Evolutionary conservation across 371 early-diverging fungal genomes (phyloP).

Genomic region (Choanephora cucurbitarum): DNA sequence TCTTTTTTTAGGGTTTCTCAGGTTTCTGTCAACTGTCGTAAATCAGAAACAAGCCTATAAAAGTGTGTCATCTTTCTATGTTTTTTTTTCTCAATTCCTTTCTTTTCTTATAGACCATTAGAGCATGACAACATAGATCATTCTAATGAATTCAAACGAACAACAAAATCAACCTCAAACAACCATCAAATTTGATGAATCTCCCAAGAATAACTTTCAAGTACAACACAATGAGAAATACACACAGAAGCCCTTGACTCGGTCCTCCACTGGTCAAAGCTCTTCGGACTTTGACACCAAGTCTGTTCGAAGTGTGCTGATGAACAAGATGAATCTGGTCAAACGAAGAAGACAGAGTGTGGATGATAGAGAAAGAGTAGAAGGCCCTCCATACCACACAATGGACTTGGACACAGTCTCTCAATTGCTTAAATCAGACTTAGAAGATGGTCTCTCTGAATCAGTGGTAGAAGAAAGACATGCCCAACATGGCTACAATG

Average conservation of each 20-base stretch:
- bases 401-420: conserved; percentile 60
- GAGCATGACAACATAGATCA: no score
- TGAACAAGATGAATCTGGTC: conserved; percentile 38
- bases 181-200: conserved; percentile 27
- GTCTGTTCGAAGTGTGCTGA: conserved; percentile 39
- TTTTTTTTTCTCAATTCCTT: no score
- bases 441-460: conserved; percentile 62
- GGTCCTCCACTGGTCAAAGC: conserved; percentile 31
- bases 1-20: no score
- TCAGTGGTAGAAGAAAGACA: conserved; percentile 53
- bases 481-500: conserved; percentile 67
- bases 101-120: no score
- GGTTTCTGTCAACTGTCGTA: no score
- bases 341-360: conserved; percentile 29
- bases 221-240: conserved; percentile 31
- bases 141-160: no score
- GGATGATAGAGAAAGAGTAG: conserved; percentile 26
- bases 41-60: no score
- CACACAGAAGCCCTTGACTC: conserved; percentile 32
- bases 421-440: conserved; percentile 57
- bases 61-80: no score
- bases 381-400: conserved; percentile 56
- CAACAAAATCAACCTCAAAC: not conserved
- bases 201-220: conserved; percentile 24
- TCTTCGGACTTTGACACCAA: conserved; percentile 38